Base-by-base conservation (phyloP, 805 yeast genomes). In the Candida bentonensis region DNA sequence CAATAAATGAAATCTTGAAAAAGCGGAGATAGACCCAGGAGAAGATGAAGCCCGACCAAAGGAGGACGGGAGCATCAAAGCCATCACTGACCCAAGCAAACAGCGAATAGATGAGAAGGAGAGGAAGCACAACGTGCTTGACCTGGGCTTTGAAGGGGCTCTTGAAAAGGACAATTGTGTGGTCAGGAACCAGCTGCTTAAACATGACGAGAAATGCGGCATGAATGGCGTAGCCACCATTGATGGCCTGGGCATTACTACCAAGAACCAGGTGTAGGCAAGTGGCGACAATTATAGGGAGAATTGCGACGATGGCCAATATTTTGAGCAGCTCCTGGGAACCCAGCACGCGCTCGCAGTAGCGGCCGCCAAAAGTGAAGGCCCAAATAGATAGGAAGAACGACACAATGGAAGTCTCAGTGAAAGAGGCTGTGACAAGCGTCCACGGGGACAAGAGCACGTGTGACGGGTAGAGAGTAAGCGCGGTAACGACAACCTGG, bases 21-120 rank as follows among this genome's bases (percentile, higher is more conserved):
- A 85, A 88, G 51, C 97, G 71, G 52, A 88, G 67, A 58, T 86
- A 89, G 41, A 64, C 57, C 84, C 89, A 88, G 15, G 88, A 68
- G 2, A 76, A 65, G 42, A 83, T 61, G 53, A 88, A 86, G 4
- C 70, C 70, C 2, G 54, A 23, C 57, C 60, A 56, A 22, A 62
- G 58, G 21, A 62, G 58, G 3, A 55, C 22, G 13, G 45, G 40
- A 22, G 47, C 45, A n/a, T 47, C 47, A 4, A 39, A 22, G 23
- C 26, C 20, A 17, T 42, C 46, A 4, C 21, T 3, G 4, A 28
- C 22, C 3, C 30, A 23, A 4, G 42, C 44, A 1, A 41, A 13
- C 9, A 41, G 2, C 2, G 50, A 45, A 22, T 51, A 54, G 13
- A 46, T 41, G 1, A 53, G 53, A 43, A 63, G 21, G 51, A 55